Base-by-base conservation (phyloP, 352 stramenopile species). In the Poterioochromonas sp. region DNA sequence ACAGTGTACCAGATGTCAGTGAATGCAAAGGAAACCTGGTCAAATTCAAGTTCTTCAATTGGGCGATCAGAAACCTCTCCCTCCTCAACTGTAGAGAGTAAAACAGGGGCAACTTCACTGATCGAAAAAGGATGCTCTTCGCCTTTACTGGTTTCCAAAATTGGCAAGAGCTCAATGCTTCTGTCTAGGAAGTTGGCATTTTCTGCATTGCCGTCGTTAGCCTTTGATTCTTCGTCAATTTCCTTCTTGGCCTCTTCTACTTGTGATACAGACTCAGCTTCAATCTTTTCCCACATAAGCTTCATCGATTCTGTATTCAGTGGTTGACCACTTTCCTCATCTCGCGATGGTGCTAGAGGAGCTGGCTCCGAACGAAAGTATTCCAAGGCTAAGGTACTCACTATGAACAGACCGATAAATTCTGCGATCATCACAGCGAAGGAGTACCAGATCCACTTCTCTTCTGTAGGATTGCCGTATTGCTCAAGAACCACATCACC, bases 1-100 rank as follows among this genome's bases (percentile, higher is more conserved):
- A 87, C 83, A 35, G 82, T 82, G 71, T 88, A 89, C 34, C 80
- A 82, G 51, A 92, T 78, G 54, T 87, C 80, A 63, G 83, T 81
- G 79, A 88, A 90, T 49, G 85, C 86, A 44, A 90, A 70, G 8
- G 41, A 43, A 0, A 70, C n/a, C 12, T 34, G 47, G 26, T 80
- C 71, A 22, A 80, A 76, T 26, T 29, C 29, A 18, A 80, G 26
- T 54, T 73, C 65, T 44, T 39, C n/a, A n/a, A n/a, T n/a, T n/a
- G n/a, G n/a, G n/a, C n/a, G n/a, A n/a, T n/a, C n/a, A n/a, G n/a
- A n/a, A n/a, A n/a, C n/a, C n/a, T n/a, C n/a, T n/a, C n/a, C n/a
- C n/a, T n/a, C n/a, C n/a, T n/a, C n/a, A n/a, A n/a, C n/a, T n/a
- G n/a, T n/a, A n/a, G n/a, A n/a, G n/a, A n/a, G n/a, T 79, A 77